phyloP scores from a whole-genome alignment of 176 grass and related monocot genomes.

The Dactylis glomerata region DNA sequence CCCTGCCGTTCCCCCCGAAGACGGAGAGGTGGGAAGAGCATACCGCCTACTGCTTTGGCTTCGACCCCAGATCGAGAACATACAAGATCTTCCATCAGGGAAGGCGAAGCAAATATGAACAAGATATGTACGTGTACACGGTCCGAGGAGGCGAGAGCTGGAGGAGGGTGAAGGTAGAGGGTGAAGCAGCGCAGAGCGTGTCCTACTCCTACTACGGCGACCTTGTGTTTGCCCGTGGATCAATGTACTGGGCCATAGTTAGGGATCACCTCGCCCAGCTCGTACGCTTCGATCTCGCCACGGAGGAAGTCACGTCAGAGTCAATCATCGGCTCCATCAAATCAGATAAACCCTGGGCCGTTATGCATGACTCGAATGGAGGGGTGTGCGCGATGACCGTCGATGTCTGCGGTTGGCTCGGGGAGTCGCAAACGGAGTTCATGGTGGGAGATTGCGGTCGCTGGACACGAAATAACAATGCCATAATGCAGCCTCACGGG shows the following conservation, averaged over 20 bases:
- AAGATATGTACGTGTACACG: neutral
- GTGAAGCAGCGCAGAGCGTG: neutral
- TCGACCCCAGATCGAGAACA: neutral
- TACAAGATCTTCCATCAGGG: conserved; percentile 2
- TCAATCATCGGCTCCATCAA: neutral
- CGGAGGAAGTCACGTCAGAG: neutral
- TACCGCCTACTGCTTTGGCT: conserved; percentile 6
- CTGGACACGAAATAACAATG: neutral
- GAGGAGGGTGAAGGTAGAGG: neutral
- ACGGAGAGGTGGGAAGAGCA: neutral
- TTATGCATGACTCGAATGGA: neutral
- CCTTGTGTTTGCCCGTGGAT: neutral
- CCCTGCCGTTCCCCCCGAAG: neutral
- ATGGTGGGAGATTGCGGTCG: neutral
- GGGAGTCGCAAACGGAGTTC: neutral
- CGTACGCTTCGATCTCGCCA: neutral
- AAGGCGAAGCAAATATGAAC: neutral
- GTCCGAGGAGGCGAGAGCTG: neutral
- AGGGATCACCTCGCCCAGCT: neutral
- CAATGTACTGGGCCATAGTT: neutral
- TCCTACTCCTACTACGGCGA: neutral
- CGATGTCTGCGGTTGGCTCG: neutral
- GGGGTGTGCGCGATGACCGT: neutral
- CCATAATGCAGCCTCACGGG: neutral
- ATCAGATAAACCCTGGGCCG: neutral